Base-by-base conservation (phyloP, 1,139 yeast genomes). In the Martiniozyma asiatica region DNA sequence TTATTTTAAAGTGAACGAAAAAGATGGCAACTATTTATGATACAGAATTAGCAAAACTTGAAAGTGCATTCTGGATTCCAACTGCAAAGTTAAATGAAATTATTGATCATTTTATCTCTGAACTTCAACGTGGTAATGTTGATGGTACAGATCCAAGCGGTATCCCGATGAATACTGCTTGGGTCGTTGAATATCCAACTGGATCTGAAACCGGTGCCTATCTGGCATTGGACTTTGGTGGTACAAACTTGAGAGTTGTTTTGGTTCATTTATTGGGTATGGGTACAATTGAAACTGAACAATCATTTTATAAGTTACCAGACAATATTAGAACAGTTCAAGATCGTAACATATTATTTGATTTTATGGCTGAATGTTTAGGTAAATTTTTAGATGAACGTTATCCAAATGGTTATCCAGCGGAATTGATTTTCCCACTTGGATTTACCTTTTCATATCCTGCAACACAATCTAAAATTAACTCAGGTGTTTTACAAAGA, bases 391-490 rank as follows among this genome's bases (percentile, higher is more conserved):
- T 73, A 39, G 58, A 67, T 41, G 72, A 75, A 56, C 63, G 73
- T 50, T 73, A 61, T 62, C 81, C 92, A 36, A 56, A 69, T n/a
- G 84, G 85, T 36, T 64, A 65, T 33, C 50, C 50, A 2, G 55
- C 50, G 23, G 59, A 61, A 10, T 40, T 43, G 14, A 33, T 46
- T 7, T 63, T 84, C 47, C 94, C 94, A 30, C 66, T 87, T 47
- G 98, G 98, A 28, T 92, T 92, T 69, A 89, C 99, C 19, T 89
- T 89, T 63, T 79, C 94, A 11, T 89, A 78, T 61, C 98, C 99
- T 32, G 85, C 92, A 40, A 66, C 93, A 25, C 99, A 89, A 61
- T 58, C 64, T 43, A 79, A 76, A 42, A 85, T 89, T 51, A 75
- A 81, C 60, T 68, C 72, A 44, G 98, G 98, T 53, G 59, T 82